Conservation (phyloP, 2,329 filamentous ascomycete genomes). For the Reticulascus tulasneorum region DNA sequence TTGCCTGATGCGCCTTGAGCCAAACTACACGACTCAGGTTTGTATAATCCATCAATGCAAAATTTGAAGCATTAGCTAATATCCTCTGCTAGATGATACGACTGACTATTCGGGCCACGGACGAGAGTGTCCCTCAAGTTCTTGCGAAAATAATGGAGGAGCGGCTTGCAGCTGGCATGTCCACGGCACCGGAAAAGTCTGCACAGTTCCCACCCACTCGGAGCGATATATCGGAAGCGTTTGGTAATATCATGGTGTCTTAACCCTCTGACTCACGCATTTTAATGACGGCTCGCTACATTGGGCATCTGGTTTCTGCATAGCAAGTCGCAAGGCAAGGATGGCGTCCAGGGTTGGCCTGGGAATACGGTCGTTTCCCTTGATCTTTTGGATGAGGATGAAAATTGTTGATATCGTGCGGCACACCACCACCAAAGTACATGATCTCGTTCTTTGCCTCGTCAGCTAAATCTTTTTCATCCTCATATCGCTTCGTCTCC, state of each 20-base stretch:
- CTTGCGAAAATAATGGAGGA: constrained; percentile 86
- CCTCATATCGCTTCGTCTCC: too few species aligned
- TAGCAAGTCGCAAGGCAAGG: too few species aligned
- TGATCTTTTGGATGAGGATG: too few species aligned
- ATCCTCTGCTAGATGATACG: constrained; percentile 76
- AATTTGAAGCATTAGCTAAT: constrained; percentile 15
- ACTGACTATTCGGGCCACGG: constrained; percentile 87
- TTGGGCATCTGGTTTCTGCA: background rate
- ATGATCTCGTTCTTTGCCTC: too few species aligned
- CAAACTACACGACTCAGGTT: constrained; percentile 88
- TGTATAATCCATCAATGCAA: background rate
- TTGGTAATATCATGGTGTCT: constrained; percentile 53
- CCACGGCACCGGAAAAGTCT: constrained; percentile 34
- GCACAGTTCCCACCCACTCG: constrained; percentile 38
- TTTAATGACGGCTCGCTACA: too few species aligned
- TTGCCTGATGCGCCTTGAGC: constrained; percentile 88
- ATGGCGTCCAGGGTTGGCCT: too few species aligned
- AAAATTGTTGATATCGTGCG: too few species aligned
- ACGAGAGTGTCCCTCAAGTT: constrained; percentile 78
- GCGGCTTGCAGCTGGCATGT: constrained; percentile 57
- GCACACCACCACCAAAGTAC: too few species aligned
- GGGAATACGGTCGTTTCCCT: too few species aligned
- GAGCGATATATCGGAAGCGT: constrained; percentile 51
- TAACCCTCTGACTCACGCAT: too few species aligned
- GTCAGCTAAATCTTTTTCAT: too few species aligned